These are phyloP conservation scores for Ascoidea rubescens DNA, from an alignment of 805 yeast genomes.

Conservation along the genomic window DNA sequence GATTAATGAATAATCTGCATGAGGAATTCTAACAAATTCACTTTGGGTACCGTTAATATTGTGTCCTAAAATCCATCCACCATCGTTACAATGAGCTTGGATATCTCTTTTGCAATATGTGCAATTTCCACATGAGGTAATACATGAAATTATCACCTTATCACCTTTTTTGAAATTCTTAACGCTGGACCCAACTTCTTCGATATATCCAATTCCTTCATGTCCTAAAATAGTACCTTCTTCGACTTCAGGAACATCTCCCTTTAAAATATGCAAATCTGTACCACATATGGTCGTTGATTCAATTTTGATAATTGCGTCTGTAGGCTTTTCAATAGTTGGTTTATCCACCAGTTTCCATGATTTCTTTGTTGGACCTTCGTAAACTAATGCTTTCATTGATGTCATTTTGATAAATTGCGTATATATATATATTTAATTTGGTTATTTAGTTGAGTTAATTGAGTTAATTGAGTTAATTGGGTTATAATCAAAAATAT, in stretches of 20 bases:
- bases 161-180: slow-evolving; percentile 39
- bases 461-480: too few species aligned
- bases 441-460: too few species aligned
- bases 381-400: slow-evolving; percentile 34
- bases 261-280: slow-evolving; percentile 48
- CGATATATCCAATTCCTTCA: slow-evolving; percentile 44
- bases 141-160: slow-evolving; percentile 49
- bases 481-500: too few species aligned
- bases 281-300: slow-evolving; percentile 55
- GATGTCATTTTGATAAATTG: neutral
- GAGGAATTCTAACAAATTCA: slow-evolving; percentile 42
- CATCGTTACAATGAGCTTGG: slow-evolving; percentile 47
- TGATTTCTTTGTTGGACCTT: slow-evolving; percentile 27
- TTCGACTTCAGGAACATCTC: slow-evolving; percentile 40
- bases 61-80: slow-evolving; percentile 41
- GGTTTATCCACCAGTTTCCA: slow-evolving; percentile 29
- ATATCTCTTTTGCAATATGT: slow-evolving; percentile 39
- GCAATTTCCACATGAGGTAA: slow-evolving; percentile 46
- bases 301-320: slow-evolving; percentile 40
- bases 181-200: slow-evolving; percentile 34
- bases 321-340: slow-evolving; percentile 28
- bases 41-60: slow-evolving; percentile 59
- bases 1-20: slow-evolving; percentile 26
- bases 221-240: slow-evolving; percentile 38
- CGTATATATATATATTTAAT: too few species aligned